These are phyloP conservation scores for Thraustotheca clavata DNA, from an alignment of 352 stramenopile genomes.

Conservation along the genomic window DNA sequence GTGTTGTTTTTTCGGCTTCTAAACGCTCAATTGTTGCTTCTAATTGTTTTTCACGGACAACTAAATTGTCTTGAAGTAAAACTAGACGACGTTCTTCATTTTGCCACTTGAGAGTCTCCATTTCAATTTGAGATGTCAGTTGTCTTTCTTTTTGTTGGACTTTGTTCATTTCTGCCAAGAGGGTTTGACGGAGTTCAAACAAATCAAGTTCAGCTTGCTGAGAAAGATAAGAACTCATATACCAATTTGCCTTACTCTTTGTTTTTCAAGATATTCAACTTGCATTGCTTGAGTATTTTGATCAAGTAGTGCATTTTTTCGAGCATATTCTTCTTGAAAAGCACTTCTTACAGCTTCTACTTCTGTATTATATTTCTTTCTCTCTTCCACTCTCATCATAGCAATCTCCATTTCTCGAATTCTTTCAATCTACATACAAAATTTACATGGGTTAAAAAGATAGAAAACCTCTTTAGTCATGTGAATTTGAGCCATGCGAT, in stretches of 20 bases:
- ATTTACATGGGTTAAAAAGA: background rate
- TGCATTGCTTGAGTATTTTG: background rate
- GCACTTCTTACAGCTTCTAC: background rate
- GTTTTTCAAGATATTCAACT: background rate
- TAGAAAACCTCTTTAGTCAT: slow-evolving; percentile 4
- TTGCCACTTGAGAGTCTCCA: background rate
- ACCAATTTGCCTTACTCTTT: background rate
- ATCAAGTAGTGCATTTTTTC: background rate
- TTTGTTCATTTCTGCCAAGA: slow-evolving; percentile 1
- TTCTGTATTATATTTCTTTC: background rate
- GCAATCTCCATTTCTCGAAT: slow-evolving; percentile 20
- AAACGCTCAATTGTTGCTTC: background rate
- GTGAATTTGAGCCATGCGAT: background rate
- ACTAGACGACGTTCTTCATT: slow-evolving; percentile 9
- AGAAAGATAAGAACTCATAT: background rate
- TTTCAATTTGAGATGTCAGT: background rate
- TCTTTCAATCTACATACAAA: background rate
- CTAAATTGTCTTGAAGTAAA: slow-evolving; percentile 13
- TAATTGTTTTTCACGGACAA: background rate
- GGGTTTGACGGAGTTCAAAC: slow-evolving; percentile 18
- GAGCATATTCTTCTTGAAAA: slow-evolving; percentile 7
- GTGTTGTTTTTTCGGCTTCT: background rate
- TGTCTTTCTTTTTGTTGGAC: slow-evolving; percentile 9
- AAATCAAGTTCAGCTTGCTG: background rate
- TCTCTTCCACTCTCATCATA: slow-evolving; percentile 17